A percentile compares a stretch with the other conserved stretches of the same genome.
Conservation (phyloP, 306 rosid genomes). For the Begonia fuchsioides region DNA sequence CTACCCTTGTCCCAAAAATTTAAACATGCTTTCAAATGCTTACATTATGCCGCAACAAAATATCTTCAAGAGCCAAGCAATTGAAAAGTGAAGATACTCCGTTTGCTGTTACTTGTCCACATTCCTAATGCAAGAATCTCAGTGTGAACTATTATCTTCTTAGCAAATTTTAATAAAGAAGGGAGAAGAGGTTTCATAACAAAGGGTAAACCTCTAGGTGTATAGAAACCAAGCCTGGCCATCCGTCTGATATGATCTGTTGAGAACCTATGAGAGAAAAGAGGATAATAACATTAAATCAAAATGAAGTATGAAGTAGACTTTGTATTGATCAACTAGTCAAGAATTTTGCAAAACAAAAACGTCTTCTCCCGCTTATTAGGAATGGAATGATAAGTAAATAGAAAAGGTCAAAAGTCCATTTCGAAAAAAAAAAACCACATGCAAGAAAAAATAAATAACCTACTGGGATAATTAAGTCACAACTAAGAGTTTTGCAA, state of each 20-base stretch:
- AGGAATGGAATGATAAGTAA: no score
- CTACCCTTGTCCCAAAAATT: neutral
- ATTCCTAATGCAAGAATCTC: conserved; percentile 35
- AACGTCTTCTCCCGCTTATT: no score
- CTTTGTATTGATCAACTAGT: no score
- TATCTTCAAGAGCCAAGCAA: conserved; percentile 76
- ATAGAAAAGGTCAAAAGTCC: no score
- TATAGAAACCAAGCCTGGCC: conserved; percentile 79
- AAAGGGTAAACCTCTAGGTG: conserved; percentile 52
- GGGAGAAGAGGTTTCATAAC: neutral
- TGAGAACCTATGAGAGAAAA: conserved; percentile 48
- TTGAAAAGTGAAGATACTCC: conserved; percentile 54
- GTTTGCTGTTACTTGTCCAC: conserved; percentile 54
- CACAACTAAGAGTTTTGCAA: no score
- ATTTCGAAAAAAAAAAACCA: no score
- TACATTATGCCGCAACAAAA: conserved; percentile 71
- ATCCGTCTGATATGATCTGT: conserved; percentile 52
- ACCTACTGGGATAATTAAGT: no score
- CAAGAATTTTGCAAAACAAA: no score
- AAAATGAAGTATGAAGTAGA: no score
- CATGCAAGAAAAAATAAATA: no score
- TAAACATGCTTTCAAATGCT: conserved; percentile 10
- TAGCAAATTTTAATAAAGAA: neutral
- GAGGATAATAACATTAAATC: neutral
- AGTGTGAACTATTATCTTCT: conserved; percentile 3